Evolutionary conservation across 2,329 filamentous ascomycete genomes (phyloP).

Genomic region (Epichloe brachyelytri): DNA sequence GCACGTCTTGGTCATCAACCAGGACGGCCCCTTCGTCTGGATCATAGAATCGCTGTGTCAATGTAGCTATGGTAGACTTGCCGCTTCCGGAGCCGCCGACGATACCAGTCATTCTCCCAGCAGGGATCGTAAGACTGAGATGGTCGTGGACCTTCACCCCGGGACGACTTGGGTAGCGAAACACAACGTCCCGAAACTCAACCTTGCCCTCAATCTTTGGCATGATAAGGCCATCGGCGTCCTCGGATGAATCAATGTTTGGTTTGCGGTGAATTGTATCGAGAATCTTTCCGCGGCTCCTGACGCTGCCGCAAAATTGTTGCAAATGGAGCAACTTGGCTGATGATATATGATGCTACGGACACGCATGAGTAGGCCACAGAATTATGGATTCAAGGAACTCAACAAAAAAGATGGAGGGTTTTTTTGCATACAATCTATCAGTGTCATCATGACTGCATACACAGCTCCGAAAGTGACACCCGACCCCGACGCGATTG

Average conservation of each 20-base stretch:
- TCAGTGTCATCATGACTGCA: slow-evolving; percentile 41
- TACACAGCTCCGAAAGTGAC: slow-evolving; percentile 34
- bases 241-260: background rate
- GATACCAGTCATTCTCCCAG: slow-evolving; percentile 53
- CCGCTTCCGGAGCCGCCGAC: slow-evolving; percentile 56
- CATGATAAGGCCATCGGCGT: background rate
- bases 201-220: background rate
- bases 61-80: slow-evolving; percentile 54
- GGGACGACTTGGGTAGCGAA: slow-evolving; percentile 28
- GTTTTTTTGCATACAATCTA: slow-evolving; percentile 28
- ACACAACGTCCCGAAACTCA: slow-evolving; percentile 11
- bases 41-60: slow-evolving; percentile 55
- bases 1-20: slow-evolving; percentile 30
- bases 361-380: no score
- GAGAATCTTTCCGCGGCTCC: background rate
- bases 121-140: slow-evolving; percentile 25
- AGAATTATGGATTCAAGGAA: no score
- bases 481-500: slow-evolving; percentile 23
- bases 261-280: background rate
- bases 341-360: slow-evolving; percentile 26
- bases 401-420: background rate
- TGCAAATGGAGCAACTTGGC: slow-evolving; percentile 44
- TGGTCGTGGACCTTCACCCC: slow-evolving; percentile 41
- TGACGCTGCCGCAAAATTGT: slow-evolving; percentile 38
- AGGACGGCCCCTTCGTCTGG: slow-evolving; percentile 26